A percentile compares a stretch with the other conserved stretches of the same genome.
Evolutionary conservation across 805 yeast genomes (phyloP).

Genomic region (Wickerhamiella allomyrinae): DNA sequence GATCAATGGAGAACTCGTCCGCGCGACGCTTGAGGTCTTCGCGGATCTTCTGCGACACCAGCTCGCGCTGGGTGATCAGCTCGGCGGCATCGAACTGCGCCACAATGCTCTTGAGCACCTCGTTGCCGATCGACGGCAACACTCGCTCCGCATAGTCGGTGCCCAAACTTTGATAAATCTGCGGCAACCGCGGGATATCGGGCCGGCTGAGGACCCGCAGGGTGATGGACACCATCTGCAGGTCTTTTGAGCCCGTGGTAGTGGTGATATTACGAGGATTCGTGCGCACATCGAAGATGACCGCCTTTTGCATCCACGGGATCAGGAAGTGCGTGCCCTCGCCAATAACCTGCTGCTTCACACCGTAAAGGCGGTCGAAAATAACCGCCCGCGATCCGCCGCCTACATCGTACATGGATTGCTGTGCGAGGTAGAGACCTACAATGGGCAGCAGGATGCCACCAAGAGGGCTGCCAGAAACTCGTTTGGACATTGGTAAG

Average conservation of each 20-base stretch:
- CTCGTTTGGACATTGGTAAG: conserved; percentile 3
- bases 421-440: conserved; percentile 42
- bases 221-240: conserved; percentile 89
- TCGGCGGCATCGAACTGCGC: conserved; percentile 96
- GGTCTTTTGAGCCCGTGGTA: conserved; percentile 91
- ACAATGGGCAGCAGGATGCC: conserved; percentile 28
- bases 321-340: conserved; percentile 93
- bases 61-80: conserved; percentile 91
- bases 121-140: conserved; percentile 84
- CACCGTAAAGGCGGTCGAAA: conserved; percentile 84
- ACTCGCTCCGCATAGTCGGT: conserved; percentile 91
- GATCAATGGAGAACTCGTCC: conserved; percentile 70
- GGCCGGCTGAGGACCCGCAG: conserved; percentile 90
- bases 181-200: conserved; percentile 67
- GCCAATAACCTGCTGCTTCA: conserved; percentile 74
- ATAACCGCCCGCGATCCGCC: conserved; percentile 95
- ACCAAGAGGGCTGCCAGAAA: conserved; percentile 11
- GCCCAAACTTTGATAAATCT: conserved; percentile 82
- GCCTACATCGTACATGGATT: conserved; percentile 82
- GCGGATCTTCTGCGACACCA: conserved; percentile 78
- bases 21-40: conserved; percentile 76
- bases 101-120: conserved; percentile 75
- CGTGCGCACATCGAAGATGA: conserved; percentile 86
- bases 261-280: conserved; percentile 84
- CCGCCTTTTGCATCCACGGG: conserved; percentile 92